Conservation (phyloP, 2,329 filamentous ascomycete species). For the Stachybotrys chartarum region DNA sequence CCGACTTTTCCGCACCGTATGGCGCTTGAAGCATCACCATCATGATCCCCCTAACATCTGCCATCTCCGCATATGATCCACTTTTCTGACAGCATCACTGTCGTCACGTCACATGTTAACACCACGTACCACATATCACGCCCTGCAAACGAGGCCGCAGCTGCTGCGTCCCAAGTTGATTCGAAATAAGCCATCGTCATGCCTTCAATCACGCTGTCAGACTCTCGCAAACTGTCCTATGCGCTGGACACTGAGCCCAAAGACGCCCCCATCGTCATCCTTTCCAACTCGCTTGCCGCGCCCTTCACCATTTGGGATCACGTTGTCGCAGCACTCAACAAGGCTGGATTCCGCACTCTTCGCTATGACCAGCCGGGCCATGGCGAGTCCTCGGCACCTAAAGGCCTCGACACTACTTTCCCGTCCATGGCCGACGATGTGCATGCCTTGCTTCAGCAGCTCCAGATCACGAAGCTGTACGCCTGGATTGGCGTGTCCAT, state of each 20-base stretch:
- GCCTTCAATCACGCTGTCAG: constrained; percentile 13
- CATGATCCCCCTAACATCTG: too few relatives aligned
- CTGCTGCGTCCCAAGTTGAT: too few relatives aligned
- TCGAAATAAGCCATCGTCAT: neutral
- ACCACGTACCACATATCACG: too few relatives aligned
- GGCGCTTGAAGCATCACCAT: too few relatives aligned
- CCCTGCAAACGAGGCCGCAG: too few relatives aligned
- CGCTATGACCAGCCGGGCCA: constrained; percentile 38
- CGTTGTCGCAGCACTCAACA: constrained; percentile 24
- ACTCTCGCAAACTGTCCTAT: constrained; percentile 21
- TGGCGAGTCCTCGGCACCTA: constrained; percentile 26
- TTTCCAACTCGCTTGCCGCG: constrained; percentile 32
- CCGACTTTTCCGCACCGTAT: too few relatives aligned
- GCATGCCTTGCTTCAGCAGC: constrained; percentile 20
- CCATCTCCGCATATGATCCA: too few relatives aligned
- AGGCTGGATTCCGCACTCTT: constrained; percentile 29
- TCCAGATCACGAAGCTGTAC: constrained; percentile 22
- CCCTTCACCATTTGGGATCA: constrained; percentile 30
- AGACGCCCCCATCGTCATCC: constrained; percentile 23
- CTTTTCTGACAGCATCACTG: too few relatives aligned
- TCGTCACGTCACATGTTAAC: too few relatives aligned
- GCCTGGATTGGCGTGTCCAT: constrained; percentile 39
- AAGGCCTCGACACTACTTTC: constrained; percentile 28
- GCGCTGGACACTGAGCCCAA: constrained; percentile 14
- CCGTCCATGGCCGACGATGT: constrained; percentile 30